Conservation (phyloP, 2,329 filamentous ascomycete species). For the Colletotrichum euphorbiae region DNA sequence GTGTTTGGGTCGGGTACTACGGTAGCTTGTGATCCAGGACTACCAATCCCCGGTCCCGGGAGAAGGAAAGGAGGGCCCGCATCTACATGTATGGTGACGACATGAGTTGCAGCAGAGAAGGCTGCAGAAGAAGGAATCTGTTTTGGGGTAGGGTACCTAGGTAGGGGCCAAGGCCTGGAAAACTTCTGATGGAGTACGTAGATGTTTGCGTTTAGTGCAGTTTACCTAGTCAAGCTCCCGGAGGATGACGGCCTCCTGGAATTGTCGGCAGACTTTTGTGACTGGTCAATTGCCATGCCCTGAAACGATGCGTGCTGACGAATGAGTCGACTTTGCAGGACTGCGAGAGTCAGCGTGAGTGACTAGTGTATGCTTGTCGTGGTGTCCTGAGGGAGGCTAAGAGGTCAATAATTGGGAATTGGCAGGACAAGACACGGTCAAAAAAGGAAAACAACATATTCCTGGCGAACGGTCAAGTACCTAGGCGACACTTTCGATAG, state of each 20-base stretch:
- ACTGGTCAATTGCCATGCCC: too few relatives aligned
- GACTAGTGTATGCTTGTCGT: slow-evolving; percentile 22
- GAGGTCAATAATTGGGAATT: slow-evolving; percentile 5
- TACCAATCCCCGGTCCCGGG: background rate
- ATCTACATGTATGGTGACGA: slow-evolving; percentile 23
- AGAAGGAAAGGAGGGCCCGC: background rate
- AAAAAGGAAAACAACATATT: background rate
- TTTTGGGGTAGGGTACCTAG: background rate
- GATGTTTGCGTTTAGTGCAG: background rate
- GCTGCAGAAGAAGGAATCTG: too few relatives aligned
- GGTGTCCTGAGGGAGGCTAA: slow-evolving; percentile 2
- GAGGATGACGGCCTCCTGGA: too few relatives aligned
- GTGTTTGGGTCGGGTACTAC: background rate
- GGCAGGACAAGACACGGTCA: background rate
- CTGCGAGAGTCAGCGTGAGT: slow-evolving; percentile 15
- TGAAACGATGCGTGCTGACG: background rate
- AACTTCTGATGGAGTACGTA: background rate
- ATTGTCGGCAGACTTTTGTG: too few relatives aligned
- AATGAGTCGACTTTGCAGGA: slow-evolving; percentile 1
- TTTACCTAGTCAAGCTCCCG: too few relatives aligned
- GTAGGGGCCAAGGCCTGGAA: background rate
- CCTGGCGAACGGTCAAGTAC: background rate
- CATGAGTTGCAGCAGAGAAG: background rate
- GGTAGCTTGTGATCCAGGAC: background rate
- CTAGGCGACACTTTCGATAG: background rate